These are phyloP conservation scores for Penicillium steckii DNA, from an alignment of 495 filamentous ascomycete species.

Conservation along the genomic window DNA sequence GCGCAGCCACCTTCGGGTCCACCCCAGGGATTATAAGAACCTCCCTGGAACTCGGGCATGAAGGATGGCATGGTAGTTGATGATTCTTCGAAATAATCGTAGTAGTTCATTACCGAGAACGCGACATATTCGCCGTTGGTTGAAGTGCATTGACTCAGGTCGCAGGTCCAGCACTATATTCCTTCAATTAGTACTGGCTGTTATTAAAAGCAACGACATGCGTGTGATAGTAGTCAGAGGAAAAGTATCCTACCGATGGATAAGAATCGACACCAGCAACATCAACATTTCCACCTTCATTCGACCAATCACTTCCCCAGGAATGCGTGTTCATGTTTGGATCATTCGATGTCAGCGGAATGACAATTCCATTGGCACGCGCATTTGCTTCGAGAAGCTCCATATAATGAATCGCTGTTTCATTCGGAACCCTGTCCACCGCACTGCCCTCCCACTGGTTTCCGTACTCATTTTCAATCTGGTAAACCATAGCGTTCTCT, in stretches of 20 bases:
- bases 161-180: constrained; percentile 58
- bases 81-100: constrained; percentile 54
- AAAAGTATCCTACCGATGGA: constrained; percentile 37
- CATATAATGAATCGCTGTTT: constrained; percentile 54
- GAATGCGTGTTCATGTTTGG: constrained; percentile 51
- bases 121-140: constrained; percentile 55
- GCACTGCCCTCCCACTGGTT: constrained; percentile 51
- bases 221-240: background rate
- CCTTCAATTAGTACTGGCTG: background rate
- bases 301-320: constrained; percentile 54
- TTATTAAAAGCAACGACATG: background rate
- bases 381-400: constrained; percentile 50
- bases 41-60: constrained; percentile 64
- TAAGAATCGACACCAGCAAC: constrained; percentile 58
- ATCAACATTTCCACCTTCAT: constrained; percentile 57
- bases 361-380: constrained; percentile 50
- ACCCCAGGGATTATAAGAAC: constrained; percentile 63
- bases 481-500: constrained; percentile 53
- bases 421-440: constrained; percentile 41
- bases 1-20: constrained; percentile 53
- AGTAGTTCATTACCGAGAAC: constrained; percentile 51
- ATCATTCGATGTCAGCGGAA: constrained; percentile 56
- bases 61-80: constrained; percentile 54
- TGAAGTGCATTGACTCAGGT: constrained; percentile 53
- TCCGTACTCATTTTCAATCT: constrained; percentile 63